Evolutionary conservation across 345 rosid genomes (phyloP), one percentile per base, ranked within the genome.

Genomic region (Eucalyptus leucophloia): DNA sequence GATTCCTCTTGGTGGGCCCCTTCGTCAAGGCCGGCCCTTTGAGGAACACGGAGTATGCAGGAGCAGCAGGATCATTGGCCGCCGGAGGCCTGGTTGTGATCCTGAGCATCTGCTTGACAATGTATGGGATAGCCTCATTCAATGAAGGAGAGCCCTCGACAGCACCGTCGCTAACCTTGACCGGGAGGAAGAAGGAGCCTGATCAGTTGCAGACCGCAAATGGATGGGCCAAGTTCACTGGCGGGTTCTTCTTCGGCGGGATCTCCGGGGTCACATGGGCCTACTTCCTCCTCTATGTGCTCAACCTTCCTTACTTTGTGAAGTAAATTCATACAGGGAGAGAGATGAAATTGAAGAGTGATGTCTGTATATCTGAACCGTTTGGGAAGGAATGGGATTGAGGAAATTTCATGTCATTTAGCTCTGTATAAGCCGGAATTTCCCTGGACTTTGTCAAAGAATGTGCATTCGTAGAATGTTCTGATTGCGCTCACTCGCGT

Each of bases 211-310:
- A 97, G 92, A 98, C 99, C 1, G 96, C 99, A 1, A 98, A 98
- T 7, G 99, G 99, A 40, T 97, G 99, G 99, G 94, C 96, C 69
- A 96, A 97, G 93, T 98, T 98, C 94, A 91, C 89, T 5, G 99
- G 98, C 32, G 98, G 99, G 54, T 98, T 98, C 97, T 97, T 97
- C 92, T 96, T 97, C 77, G 99, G 99, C 49, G 99, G 99, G 23
- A 94, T 97, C 89, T 97, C 99, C 44, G 99, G 99, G 65, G 99
- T 98, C 89, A 91, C 91, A 87, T 98, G 99, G 99, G 99, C 99
- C 62, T 98, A 94, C 88, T 96, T 96, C 91, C 97, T 98, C 49
- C 97, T 98, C 90, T 97, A 97, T 42, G 96, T 94, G 89, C 92
- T 98, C 87, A 88, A 97, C 93, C 99, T 98, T 90, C 99, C 99